Percentiles rank a stretch among this genome's conserved stretches.
Evolutionary conservation across 164 flowering plant genomes (phyloP).

Genomic region (Macadamia integrifolia): DNA sequence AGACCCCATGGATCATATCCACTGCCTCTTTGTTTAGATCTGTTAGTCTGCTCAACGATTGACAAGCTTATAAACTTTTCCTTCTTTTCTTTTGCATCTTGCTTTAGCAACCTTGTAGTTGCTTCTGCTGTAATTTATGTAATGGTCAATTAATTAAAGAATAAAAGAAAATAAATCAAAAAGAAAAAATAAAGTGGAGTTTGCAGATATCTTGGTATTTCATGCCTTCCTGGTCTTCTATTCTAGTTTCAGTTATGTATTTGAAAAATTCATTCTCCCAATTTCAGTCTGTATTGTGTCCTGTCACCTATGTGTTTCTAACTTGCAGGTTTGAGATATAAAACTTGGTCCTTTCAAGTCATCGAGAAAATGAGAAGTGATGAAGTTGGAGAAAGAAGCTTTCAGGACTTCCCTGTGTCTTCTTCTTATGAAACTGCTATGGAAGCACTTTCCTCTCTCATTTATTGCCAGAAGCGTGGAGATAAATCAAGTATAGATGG

Average conservation of each 20-base stretch:
- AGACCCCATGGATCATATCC: too few relatives aligned
- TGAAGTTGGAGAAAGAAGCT: conserved; percentile 18
- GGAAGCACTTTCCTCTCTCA: conserved; percentile 90
- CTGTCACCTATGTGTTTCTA: not conserved
- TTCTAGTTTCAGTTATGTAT: not conserved
- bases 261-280: not conserved
- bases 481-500: conserved; percentile 27
- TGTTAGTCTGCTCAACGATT: too few relatives aligned
- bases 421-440: conserved; percentile 74
- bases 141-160: too few relatives aligned
- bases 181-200: too few relatives aligned
- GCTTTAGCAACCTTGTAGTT: too few relatives aligned
- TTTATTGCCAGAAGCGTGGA: conserved; percentile 54
- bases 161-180: too few relatives aligned
- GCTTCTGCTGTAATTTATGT: too few relatives aligned
- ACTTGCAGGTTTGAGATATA: conserved; percentile 27
- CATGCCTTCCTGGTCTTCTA: not conserved
- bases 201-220: not conserved
- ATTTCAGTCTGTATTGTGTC: not conserved
- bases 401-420: conserved; percentile 21
- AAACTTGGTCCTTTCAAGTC: conserved; percentile 25
- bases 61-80: too few relatives aligned
- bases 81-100: too few relatives aligned
- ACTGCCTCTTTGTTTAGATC: not conserved
- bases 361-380: conserved; percentile 29